phyloP scores from a whole-genome alignment of 345 rosid species.

The Hypericum perforatum region DNA sequence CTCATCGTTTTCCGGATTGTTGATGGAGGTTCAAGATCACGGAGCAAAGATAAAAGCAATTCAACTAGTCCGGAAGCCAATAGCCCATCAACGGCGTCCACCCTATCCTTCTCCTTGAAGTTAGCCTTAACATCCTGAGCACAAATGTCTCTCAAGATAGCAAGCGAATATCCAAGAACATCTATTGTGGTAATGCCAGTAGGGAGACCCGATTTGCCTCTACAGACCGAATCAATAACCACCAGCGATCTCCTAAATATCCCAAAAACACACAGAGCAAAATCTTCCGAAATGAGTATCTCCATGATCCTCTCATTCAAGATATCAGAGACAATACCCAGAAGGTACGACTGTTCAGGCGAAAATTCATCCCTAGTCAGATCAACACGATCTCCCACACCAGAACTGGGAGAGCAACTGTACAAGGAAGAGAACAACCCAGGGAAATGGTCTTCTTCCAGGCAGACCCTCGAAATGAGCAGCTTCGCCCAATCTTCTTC shows the following conservation, averaged over 20 bases:
- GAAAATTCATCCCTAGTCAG: slow-evolving; percentile 22
- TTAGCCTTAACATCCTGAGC: slow-evolving; percentile 31
- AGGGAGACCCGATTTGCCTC: slow-evolving; percentile 48
- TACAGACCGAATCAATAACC: slow-evolving; percentile 23
- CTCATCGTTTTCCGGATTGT: slow-evolving; percentile 45
- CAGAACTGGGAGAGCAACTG: slow-evolving; percentile 6
- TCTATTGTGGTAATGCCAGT: slow-evolving; percentile 36
- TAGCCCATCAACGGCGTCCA: slow-evolving; percentile 30
- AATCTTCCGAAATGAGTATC: slow-evolving; percentile 17
- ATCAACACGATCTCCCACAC: slow-evolving; percentile 12
- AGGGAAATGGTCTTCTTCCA: slow-evolving; percentile 44
- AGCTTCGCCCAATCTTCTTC: slow-evolving; percentile 69
- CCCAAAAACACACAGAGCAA: slow-evolving; percentile 24
- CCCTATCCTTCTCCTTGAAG: slow-evolving; percentile 13
- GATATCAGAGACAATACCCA: slow-evolving; percentile 47
- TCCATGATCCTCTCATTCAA: slow-evolving; percentile 39
- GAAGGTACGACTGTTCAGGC: slow-evolving; percentile 50
- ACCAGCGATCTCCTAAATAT: slow-evolving; percentile 33
- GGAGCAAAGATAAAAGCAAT: slow-evolving; percentile 38
- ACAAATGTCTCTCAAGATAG: slow-evolving; percentile 48
- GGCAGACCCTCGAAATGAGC: slow-evolving; percentile 53
- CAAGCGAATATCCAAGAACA: slow-evolving; percentile 57
- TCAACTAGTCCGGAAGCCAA: slow-evolving; percentile 43
- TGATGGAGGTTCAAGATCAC: slow-evolving; percentile 57
- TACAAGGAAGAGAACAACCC: slow-evolving; percentile 31